Percentiles rank a stretch among this genome's conserved stretches.
Evolutionary conservation across 805 yeast genomes (phyloP).

Genomic region (Groenewaldozyma salmanticensis): DNA sequence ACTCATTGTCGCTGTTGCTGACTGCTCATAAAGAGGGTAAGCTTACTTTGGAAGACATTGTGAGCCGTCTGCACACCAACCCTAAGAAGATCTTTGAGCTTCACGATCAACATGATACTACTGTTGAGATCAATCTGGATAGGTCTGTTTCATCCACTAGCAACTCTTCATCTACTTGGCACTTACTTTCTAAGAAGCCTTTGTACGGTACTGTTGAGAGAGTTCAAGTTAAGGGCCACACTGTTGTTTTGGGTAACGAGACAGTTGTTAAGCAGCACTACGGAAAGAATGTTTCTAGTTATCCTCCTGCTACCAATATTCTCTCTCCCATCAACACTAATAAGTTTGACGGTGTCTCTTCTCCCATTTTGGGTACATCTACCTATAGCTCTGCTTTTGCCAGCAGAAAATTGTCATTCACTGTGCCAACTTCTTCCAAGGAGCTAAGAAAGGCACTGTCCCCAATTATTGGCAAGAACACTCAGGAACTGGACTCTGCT

Average conservation of each 20-base stretch:
- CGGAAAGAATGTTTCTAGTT: slow-evolving; percentile 45
- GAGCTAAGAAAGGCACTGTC: slow-evolving; percentile 4
- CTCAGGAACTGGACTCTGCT: slow-evolving; percentile 5
- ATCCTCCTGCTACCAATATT: neutral
- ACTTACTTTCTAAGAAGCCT: slow-evolving; percentile 42
- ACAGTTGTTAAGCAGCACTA: slow-evolving; percentile 48
- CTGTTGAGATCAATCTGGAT: slow-evolving; percentile 77
- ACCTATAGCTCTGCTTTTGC: neutral
- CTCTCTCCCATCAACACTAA: too few relatives aligned
- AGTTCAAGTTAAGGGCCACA: slow-evolving; percentile 67
- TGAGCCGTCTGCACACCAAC: slow-evolving; percentile 62
- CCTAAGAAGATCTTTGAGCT: slow-evolving; percentile 78
- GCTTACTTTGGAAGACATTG: slow-evolving; percentile 64
- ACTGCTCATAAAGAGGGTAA: slow-evolving; percentile 68
- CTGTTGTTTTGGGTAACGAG: slow-evolving; percentile 78
- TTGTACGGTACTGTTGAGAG: slow-evolving; percentile 82
- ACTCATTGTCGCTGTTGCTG: slow-evolving; percentile 71
- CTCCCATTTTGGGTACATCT: slow-evolving; percentile 4
- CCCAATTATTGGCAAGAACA: neutral
- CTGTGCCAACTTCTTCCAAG: slow-evolving; percentile 23
- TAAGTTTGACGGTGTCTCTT: slow-evolving; percentile 24
- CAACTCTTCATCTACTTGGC: slow-evolving; percentile 37
- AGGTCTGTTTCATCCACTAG: slow-evolving; percentile 37
- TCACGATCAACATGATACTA: slow-evolving; percentile 62
- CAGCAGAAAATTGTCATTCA: slow-evolving; percentile 11